Evolutionary conservation across 2,329 filamentous ascomycete genomes (phyloP).

Genomic region (Tolypocladium cylindrosporum): DNA sequence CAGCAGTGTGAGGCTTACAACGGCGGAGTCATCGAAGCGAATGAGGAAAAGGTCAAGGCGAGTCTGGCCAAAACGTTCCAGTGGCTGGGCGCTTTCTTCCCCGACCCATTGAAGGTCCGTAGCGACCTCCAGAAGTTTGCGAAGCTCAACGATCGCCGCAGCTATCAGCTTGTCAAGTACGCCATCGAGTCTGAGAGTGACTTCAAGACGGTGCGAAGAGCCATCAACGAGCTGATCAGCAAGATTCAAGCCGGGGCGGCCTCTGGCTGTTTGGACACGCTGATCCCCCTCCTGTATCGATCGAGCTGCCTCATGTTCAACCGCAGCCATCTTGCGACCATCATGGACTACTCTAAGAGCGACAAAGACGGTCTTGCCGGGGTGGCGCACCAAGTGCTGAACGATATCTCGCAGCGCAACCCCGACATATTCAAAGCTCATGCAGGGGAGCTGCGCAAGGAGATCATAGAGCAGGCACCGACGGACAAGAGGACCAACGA

Average conservation of each 20-base stretch:
- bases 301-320: conserved; percentile 84
- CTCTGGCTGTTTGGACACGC: conserved; percentile 62
- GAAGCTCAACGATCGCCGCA: conserved; percentile 80
- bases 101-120: conserved; percentile 61
- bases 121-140: conserved; percentile 84
- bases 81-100: conserved; percentile 64
- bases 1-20: conserved; percentile 84
- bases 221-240: conserved; percentile 82
- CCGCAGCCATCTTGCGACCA: conserved; percentile 81
- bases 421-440: conserved; percentile 89
- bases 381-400: conserved; percentile 79
- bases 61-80: conserved; percentile 65
- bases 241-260: conserved; percentile 61
- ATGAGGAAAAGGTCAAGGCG: conserved; percentile 57
- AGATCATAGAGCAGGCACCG: conserved; percentile 73
- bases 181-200: conserved; percentile 78
- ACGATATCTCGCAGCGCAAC: conserved; percentile 82
- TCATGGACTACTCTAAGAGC: conserved; percentile 78
- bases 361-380: conserved; percentile 69
- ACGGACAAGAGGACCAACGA: conserved; percentile 59
- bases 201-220: conserved; percentile 82
- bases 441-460: conserved; percentile 81
- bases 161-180: conserved; percentile 82
- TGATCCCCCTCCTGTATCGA: conserved; percentile 75
- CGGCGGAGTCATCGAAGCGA: conserved; percentile 69